Evolutionary conservation across 768 basidiomycete genomes (phyloP).

Genomic region (Crepidotus variabilis): DNA sequence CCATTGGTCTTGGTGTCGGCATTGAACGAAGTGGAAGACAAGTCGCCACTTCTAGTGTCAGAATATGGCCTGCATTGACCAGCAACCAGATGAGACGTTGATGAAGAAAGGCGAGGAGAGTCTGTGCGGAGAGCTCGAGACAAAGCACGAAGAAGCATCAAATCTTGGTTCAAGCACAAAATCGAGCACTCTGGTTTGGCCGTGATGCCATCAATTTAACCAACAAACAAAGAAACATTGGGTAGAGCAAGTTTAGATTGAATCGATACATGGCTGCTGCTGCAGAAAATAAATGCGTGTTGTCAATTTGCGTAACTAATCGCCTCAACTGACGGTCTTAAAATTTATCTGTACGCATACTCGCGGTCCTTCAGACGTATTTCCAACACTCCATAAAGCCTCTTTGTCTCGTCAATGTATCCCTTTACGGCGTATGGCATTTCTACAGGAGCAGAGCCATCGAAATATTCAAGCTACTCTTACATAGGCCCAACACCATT

Average conservation of each 20-base stretch:
- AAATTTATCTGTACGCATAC: no score
- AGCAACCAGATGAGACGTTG: constrained; percentile 1
- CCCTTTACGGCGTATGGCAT: constrained; percentile 69
- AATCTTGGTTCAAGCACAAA: not conserved
- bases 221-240: no score
- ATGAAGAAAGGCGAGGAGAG: not conserved
- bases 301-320: no score
- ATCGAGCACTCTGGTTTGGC: not conserved
- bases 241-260: no score
- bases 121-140: constrained; percentile 16
- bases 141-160: constrained; percentile 18
- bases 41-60: constrained; percentile 16
- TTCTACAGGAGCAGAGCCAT: constrained; percentile 56
- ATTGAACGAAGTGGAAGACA: not conserved
- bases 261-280: no score
- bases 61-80: constrained; percentile 9
- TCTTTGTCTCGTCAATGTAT: constrained; percentile 76
- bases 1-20: constrained; percentile 15
- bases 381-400: constrained; percentile 80
- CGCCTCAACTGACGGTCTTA: no score
- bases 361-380: constrained; percentile 71
- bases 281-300: no score
- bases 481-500: constrained; percentile 89
- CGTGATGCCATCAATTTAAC: not conserved
- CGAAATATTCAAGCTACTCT: constrained; percentile 79